phyloP scores from a whole-genome alignment of 495 filamentous ascomycete genomes.

The Hypoxylon perforatum region DNA sequence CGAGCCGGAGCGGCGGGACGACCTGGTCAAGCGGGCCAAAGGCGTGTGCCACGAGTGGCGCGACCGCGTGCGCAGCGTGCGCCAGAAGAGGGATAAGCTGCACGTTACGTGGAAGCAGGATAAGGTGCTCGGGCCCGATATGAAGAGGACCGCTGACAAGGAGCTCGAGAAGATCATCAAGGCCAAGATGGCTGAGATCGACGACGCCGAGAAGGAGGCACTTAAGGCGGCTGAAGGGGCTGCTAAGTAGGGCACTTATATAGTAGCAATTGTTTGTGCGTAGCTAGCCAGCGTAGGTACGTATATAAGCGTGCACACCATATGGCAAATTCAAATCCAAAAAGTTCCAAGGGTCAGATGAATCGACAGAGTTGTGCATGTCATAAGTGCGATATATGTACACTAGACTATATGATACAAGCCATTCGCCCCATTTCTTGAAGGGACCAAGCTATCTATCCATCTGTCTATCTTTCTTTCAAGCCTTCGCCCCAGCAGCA shows the following conservation, averaged over 20 bases:
- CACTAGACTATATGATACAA: slow-evolving; percentile 17
- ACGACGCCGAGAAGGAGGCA: slow-evolving; percentile 72
- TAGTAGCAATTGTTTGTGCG: not conserved
- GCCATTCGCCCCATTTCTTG: not conserved
- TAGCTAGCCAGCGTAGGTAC: too few species aligned
- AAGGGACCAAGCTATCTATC: too few species aligned
- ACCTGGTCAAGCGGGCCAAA: slow-evolving; percentile 68
- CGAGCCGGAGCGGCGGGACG: slow-evolving; percentile 69
- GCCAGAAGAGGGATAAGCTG: slow-evolving; percentile 69
- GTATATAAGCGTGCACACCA: too few species aligned
- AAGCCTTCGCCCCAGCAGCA: slow-evolving; percentile 10
- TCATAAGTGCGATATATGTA: not conserved
- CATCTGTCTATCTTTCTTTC: not conserved
- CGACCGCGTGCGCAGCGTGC: slow-evolving; percentile 63
- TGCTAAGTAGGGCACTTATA: slow-evolving; percentile 19
- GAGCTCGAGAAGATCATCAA: slow-evolving; percentile 82
- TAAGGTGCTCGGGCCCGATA: slow-evolving; percentile 69
- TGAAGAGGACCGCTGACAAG: slow-evolving; percentile 71
- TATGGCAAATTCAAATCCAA: too few species aligned
- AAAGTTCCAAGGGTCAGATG: not conserved
- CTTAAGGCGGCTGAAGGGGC: slow-evolving; percentile 55
- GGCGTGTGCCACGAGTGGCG: slow-evolving; percentile 68
- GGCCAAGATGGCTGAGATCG: slow-evolving; percentile 72
- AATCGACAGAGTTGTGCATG: too few species aligned
- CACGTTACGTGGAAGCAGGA: slow-evolving; percentile 73